Evolutionary conservation across 257 asterid genomes (phyloP), one percentile per base, ranked within the genome.

Genomic region (Gardenia jasminoides): DNA sequence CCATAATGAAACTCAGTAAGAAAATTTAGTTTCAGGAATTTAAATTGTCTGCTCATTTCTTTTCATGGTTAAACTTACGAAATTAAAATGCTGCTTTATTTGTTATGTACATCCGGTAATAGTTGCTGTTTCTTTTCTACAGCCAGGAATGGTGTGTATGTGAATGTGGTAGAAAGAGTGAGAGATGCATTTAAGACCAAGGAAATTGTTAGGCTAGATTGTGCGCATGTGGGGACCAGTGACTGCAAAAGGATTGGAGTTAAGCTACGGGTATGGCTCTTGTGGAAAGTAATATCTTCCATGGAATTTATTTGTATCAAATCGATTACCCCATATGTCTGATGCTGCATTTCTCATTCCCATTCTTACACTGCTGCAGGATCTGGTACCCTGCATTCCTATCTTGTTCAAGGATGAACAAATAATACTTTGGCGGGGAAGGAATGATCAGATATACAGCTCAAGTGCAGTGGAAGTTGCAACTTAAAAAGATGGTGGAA

Each of bases 101-200:
- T 56, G 78, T 8, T 17, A 65, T 28, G 65, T 46, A 47, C 74
- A 46, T n/a, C 43, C 74, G 52, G 50, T 69, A 82, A 67, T 70
- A n/a, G 56, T 69, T 62, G 30, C 70, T 4, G 79, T 31, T 74
- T 79, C 59, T 70, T 44, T 36, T 77, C 73, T 82, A 83, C 90
- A 94, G 98, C 87, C 39, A 89, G 98, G 88, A 94, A 94, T 67
- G 98, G 98, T 44, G 98, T 92, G 81, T 94, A 92, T 79, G 91
- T 94, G 67, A 82, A 88, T 77, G 98, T 92, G 66, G 98, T 92
- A 76, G 90, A 88, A 82, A 92, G 79, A 81, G 89, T 92, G 73
- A 88, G 96, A 84, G 81, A 86, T 16, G 96, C 95, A 33, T 92
- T 94, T 80, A 89, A 87, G 86, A 85, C 85, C n/a, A 96, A 87